Evolutionary conservation across 768 basidiomycete genomes (phyloP).

Genomic region (Pholiota conissans): DNA sequence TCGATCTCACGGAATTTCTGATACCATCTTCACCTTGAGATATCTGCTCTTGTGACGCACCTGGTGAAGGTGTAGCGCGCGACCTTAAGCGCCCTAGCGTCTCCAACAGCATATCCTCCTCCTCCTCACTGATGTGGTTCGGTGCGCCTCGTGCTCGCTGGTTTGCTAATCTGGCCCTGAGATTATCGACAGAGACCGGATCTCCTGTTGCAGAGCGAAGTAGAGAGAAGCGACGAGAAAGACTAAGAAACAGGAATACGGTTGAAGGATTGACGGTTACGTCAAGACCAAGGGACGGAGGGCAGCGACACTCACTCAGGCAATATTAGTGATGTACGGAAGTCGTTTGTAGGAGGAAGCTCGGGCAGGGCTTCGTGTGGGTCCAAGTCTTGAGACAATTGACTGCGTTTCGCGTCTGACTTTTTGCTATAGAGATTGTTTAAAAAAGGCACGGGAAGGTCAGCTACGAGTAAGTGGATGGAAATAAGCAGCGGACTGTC

Average conservation of each 20-base stretch:
- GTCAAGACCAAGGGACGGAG: constrained; percentile 11
- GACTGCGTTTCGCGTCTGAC: constrained; percentile 65
- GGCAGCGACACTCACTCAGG: constrained; percentile 59
- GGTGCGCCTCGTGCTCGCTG: constrained; percentile 70
- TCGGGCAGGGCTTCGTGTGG: constrained; percentile 45
- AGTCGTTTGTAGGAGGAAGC: constrained; percentile 71
- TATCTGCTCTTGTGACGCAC: constrained; percentile 36
- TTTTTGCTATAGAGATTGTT: constrained; percentile 57
- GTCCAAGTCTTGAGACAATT: constrained; percentile 30
- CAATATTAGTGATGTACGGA: constrained; percentile 84
- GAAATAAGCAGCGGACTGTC: constrained; percentile 20
- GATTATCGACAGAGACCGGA: constrained; percentile 58
- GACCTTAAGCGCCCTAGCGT: constrained; percentile 55
- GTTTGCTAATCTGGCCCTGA: constrained; percentile 68
- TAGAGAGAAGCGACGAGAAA: constrained; percentile 80
- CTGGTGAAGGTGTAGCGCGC: constrained; percentile 25
- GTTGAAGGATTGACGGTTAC: constrained; percentile 4
- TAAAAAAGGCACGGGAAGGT: constrained; percentile 21
- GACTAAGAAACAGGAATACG: constrained; percentile 39
- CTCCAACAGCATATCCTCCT: constrained; percentile 83
- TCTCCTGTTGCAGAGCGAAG: constrained; percentile 69
- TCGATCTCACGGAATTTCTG: constrained; percentile 32
- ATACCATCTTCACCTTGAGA: constrained; percentile 28
- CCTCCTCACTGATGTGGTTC: constrained; percentile 75
- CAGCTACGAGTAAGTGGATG: constrained; percentile 22